phyloP scores from a whole-genome alignment of 768 basidiomycete genomes.

The Stropharia rugosoannulata region DNA sequence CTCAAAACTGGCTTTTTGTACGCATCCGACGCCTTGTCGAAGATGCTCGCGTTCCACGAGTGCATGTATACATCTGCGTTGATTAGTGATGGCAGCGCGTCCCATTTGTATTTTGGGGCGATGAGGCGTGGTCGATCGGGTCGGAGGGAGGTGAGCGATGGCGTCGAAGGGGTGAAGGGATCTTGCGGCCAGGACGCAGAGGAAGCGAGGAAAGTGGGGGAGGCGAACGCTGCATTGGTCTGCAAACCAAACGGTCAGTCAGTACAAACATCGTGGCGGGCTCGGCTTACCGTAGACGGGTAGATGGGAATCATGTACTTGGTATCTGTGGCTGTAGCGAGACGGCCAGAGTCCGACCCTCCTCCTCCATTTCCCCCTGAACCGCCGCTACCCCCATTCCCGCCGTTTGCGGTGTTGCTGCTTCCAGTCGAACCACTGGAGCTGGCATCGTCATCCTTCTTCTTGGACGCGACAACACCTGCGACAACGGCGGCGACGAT shows the following conservation, averaged over 20 bases:
- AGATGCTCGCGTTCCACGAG: constrained; percentile 89
- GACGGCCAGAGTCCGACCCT: constrained; percentile 62
- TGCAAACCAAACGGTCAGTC: constrained; percentile 26
- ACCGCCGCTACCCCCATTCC: constrained; percentile 38
- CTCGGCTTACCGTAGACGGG: constrained; percentile 77
- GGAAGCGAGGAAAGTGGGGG: constrained; percentile 66
- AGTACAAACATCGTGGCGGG: neutral
- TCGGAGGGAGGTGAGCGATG: constrained; percentile 60
- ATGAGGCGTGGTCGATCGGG: constrained; percentile 87
- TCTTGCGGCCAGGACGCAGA: constrained; percentile 81
- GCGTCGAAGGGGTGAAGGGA: constrained; percentile 66
- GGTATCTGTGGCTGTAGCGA: constrained; percentile 77
- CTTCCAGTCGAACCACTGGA: constrained; percentile 31
- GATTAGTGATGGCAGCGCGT: constrained; percentile 75
- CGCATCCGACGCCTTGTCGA: constrained; percentile 80
- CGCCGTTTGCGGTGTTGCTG: constrained; percentile 37
- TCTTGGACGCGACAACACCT: constrained; percentile 74
- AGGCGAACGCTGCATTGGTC: constrained; percentile 76
- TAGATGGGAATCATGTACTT: constrained; percentile 82
- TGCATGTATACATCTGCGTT: constrained; percentile 80
- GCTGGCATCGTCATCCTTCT: constrained; percentile 35
- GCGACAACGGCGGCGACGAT: constrained; percentile 72
- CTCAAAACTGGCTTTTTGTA: constrained; percentile 57
- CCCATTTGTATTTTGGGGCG: constrained; percentile 92
- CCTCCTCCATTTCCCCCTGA: constrained; percentile 57